phyloP scores from a whole-genome alignment of 192 early-diverging fungal genomes.

The Backusella sp. region DNA sequence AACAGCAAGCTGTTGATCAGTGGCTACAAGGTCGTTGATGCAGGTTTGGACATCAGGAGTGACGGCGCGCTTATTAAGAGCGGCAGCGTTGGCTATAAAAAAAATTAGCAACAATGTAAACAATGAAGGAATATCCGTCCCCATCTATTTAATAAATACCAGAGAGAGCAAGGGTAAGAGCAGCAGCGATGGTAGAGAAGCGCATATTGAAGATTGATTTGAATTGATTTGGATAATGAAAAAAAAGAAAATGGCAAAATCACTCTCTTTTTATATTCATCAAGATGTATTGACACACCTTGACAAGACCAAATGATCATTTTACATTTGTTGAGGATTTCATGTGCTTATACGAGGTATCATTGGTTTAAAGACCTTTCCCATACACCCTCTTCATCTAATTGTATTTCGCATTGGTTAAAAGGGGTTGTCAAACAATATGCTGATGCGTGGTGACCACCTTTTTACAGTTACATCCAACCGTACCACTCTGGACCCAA shows the following conservation, averaged over 20 bases:
- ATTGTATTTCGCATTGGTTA: background rate
- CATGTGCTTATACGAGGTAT: background rate
- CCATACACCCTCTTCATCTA: background rate
- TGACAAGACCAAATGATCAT: background rate
- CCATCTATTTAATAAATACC: background rate
- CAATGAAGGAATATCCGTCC: background rate
- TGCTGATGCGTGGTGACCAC: background rate
- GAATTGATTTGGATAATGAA: background rate
- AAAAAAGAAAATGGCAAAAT: background rate
- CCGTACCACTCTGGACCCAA: background rate
- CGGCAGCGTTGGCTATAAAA: slow-evolving; percentile 3
- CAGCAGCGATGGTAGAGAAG: background rate
- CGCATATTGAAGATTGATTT: slow-evolving; percentile 4
- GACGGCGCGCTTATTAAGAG: slow-evolving; percentile 4
- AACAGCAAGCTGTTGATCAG: background rate
- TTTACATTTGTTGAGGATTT: background rate
- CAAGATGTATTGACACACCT: background rate
- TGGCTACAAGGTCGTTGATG: background rate
- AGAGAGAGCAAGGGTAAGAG: background rate
- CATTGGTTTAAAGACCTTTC: background rate
- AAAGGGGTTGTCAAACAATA: background rate
- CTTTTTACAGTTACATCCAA: background rate
- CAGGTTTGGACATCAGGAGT: background rate
- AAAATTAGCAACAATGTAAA: background rate
- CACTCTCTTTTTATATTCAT: background rate